Evolutionary conservation across 176 grass and related monocot genomes (phyloP).

Genomic region (Juncus effusus): DNA sequence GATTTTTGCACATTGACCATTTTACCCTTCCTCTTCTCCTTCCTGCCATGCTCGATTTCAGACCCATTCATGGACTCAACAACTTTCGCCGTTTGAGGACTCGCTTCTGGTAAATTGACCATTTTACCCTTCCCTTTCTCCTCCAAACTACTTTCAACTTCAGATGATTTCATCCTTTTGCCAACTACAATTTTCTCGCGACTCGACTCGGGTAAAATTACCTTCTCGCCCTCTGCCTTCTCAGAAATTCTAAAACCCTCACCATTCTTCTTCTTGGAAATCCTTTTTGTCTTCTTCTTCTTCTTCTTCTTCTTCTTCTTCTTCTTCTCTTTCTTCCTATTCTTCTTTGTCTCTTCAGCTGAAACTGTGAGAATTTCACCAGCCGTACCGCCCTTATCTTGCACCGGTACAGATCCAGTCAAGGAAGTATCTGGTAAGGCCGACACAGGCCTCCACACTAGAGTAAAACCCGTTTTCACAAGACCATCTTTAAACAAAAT

Average conservation of each 20-base stretch:
- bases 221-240: neutral
- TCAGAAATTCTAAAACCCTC: neutral
- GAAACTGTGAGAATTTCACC: neutral
- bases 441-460: constrained; percentile 8
- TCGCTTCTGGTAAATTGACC: neutral
- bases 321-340: neutral
- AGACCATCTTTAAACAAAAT: neutral
- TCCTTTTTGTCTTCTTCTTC: neutral
- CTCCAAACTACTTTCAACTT: neutral
- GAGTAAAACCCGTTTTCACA: neutral
- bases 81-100: neutral
- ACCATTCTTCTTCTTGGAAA: constrained; percentile 8
- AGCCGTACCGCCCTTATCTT: constrained; percentile 9
- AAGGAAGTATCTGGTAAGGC: neutral
- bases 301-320: neutral
- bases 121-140: constrained; percentile 10
- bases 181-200: neutral
- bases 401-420: neutral
- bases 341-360: constrained; percentile 1
- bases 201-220: constrained; percentile 10
- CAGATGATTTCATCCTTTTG: neutral
- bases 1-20: neutral
- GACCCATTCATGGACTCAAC: neutral
- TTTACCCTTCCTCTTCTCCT: constrained; percentile 6
- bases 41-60: neutral